Conservation (phyloP, 1,139 yeast genomes). For the Protomyces inundatus region DNA sequence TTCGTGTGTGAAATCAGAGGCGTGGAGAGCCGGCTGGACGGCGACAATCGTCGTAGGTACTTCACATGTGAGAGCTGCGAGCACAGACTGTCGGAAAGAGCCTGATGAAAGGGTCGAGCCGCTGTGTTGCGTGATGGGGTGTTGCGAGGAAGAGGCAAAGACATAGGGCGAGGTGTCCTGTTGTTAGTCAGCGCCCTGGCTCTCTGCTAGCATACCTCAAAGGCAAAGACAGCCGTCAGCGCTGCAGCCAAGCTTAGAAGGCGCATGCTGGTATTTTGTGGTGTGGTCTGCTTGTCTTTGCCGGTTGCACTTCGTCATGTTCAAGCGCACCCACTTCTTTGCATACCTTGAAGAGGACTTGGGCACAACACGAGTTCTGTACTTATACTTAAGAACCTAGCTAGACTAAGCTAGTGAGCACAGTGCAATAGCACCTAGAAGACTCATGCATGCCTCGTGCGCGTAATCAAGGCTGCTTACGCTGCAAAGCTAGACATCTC, state of each 20-base stretch:
- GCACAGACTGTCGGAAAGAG: slow-evolving; percentile 9
- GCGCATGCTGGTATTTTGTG: not conserved
- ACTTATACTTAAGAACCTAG: no score
- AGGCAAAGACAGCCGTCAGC: not conserved
- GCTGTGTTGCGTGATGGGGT: slow-evolving; percentile 1
- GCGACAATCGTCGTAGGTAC: slow-evolving; percentile 11
- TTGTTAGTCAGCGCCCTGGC: not conserved
- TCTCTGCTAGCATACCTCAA: not conserved
- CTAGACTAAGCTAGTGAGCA: no score
- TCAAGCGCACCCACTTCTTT: no score
- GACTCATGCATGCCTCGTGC: not conserved
- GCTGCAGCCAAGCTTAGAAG: not conserved
- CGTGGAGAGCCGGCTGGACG: slow-evolving; percentile 18
- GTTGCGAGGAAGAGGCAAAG: slow-evolving; percentile 7
- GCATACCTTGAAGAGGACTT: no score
- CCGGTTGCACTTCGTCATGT: not conserved
- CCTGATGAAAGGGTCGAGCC: slow-evolving; percentile 11
- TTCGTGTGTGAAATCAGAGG: slow-evolving; percentile 15
- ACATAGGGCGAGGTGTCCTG: slow-evolving; percentile 21
- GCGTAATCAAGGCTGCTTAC: not conserved
- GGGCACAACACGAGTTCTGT: no score
- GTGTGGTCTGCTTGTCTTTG: not conserved
- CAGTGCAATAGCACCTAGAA: no score
- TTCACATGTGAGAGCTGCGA: slow-evolving; percentile 15
- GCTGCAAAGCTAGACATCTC: not conserved